Base-by-base conservation (phyloP, 306 rosid genomes). In the Pterocarpus santalinus region DNA sequence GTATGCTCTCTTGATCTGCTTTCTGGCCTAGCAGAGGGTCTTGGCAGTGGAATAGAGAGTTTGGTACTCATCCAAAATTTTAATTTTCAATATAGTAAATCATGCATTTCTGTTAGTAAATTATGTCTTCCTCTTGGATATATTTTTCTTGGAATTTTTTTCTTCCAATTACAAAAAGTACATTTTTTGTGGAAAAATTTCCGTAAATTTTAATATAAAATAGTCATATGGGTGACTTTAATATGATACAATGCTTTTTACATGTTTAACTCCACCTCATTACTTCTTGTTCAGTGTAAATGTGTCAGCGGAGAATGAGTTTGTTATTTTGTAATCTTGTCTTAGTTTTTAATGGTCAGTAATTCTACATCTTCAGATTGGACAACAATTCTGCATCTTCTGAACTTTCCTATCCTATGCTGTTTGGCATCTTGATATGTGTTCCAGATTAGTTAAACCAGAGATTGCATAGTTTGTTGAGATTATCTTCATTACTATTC, bases 11-110 rank as follows among this genome's bases (percentile, higher is more conserved):
- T 96, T 79, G 99, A 96, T 90, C 89, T 96, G 74, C 97, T 96
- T 70, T 96, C 99, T 72, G 99, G 99, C 86, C 95, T 96, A 60
- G 85, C 97, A 35, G 99, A 96, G 86, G 99, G 98, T 85, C 99
- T 94, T 84, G 99, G 99, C 82, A 91, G 98, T 80, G 99, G 98
- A 84, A 83, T 96, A 80, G 98, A 96, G 90, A 96, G 98, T 79
- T 84, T 96, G 99, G 99, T 96, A 95, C 49, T 82, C 47, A 55
- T 66, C 80, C 11, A 33, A 60, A 86, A 61, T 61, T 80, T 8
- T 43, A 49, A 53, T 38, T 84, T 70, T 60, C 35, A 30, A 66
- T 44, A 72, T 78, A 64, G 17, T 34, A 61, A 64, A 80, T 30
- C 13, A 44, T 62, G 17, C 52, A 72, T 57, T 73, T 60, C 63